Conservation (phyloP, 139 green algal species). For the Coelastrella sp. region DNA sequence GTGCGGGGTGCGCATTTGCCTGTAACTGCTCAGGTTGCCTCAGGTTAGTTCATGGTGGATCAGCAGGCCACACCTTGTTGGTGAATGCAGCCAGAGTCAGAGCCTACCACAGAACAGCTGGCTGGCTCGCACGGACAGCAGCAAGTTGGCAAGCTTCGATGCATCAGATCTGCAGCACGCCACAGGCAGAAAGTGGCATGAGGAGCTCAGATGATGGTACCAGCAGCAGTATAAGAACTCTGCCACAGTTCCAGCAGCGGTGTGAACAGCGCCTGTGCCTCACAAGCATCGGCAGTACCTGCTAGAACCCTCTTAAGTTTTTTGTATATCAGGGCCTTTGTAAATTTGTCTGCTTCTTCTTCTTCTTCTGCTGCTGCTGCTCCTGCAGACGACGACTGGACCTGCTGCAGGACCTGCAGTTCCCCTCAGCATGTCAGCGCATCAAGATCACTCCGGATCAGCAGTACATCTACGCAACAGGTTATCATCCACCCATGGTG, state of each 20-base stretch:
- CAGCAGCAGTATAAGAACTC: background rate
- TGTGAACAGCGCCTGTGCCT: background rate
- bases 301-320: background rate
- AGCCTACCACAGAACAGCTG: too few species aligned
- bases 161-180: too few species aligned
- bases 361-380: background rate
- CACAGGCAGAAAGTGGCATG: background rate
- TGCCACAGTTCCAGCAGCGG: background rate
- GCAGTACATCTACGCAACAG: constrained; percentile 90
- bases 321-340: background rate
- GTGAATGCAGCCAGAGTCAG: too few species aligned
- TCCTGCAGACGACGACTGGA: constrained; percentile 78
- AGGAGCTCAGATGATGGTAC: background rate
- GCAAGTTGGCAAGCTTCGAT: too few species aligned
- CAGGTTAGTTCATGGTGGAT: too few species aligned
- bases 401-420: constrained; percentile 93
- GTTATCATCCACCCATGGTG: constrained; percentile 79
- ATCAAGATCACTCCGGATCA: constrained; percentile 91
- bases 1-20: background rate
- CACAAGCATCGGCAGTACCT: background rate
- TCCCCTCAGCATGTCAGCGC: constrained; percentile 84
- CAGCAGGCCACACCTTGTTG: too few species aligned
- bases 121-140: too few species aligned
- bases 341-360: background rate
- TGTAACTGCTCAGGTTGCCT: too few species aligned